A percentile compares a stretch with the other conserved stretches of the same genome.
Evolutionary conservation across 331 rosid species (phyloP).

Genomic region (Prunus yedoensis): DNA sequence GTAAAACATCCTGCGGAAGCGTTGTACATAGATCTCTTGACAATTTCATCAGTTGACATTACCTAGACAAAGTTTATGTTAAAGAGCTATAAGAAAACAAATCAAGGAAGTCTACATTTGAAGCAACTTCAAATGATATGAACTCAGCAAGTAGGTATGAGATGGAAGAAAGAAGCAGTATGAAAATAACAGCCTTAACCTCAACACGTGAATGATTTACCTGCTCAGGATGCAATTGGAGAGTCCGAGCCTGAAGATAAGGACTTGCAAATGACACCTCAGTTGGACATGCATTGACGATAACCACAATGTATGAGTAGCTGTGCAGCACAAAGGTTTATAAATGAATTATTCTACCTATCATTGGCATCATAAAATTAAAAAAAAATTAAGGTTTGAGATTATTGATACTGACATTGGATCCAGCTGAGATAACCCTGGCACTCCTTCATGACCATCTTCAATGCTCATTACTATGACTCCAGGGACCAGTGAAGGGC

Average conservation of each 20-base stretch:
- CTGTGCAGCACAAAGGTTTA: conserved; percentile 45
- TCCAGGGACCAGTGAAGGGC: conserved; percentile 60
- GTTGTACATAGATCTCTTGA: conserved; percentile 60
- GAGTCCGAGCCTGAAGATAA: conserved; percentile 47
- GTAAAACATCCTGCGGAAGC: conserved; percentile 60
- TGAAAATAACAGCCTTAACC: not conserved
- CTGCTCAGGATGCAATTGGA: conserved; percentile 84
- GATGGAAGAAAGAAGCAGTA: not conserved
- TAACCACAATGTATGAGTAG: conserved; percentile 64
- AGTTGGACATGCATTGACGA: conserved; percentile 72
- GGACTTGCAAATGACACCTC: conserved; percentile 61
- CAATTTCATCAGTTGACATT: conserved; percentile 54
- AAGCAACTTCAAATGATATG: not conserved
- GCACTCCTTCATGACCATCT: conserved; percentile 73
- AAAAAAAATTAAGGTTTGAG: conserved; percentile 13
- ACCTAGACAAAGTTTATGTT: conserved; percentile 39
- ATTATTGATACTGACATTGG: conserved; percentile 56
- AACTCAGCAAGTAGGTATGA: not conserved
- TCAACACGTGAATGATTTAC: conserved; percentile 27
- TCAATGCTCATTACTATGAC: conserved; percentile 90
- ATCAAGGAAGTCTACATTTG: not conserved
- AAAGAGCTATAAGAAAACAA: not conserved
- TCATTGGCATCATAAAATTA: conserved; percentile 14
- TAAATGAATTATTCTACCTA: conserved; percentile 8
- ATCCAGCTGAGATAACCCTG: conserved; percentile 85